Conservation (phyloP, 768 basidiomycete genomes). For the Calocera cornea region DNA sequence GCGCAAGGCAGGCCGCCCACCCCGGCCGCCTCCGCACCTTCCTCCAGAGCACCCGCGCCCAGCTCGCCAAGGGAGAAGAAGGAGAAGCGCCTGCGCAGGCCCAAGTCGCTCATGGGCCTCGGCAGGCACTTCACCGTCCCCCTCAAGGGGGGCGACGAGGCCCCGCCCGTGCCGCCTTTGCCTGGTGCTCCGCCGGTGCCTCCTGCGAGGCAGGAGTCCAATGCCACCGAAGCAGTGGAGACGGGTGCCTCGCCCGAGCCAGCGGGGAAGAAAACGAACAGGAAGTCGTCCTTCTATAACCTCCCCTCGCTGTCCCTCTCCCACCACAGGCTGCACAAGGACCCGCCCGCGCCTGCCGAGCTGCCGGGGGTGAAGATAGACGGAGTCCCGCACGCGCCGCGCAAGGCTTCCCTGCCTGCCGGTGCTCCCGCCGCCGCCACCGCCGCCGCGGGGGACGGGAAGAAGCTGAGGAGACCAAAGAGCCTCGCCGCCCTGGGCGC, state of each 20-base stretch:
- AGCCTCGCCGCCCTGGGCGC: background rate
- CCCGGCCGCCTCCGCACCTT: too few species aligned
- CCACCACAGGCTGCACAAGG: background rate
- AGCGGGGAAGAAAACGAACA: background rate
- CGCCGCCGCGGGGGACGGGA: background rate
- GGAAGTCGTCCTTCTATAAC: slow-evolving; percentile 1
- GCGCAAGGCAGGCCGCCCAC: background rate
- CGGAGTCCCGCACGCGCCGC: background rate
- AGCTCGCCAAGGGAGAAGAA: too few species aligned
- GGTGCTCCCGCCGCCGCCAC: too few species aligned
- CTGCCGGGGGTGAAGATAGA: slow-evolving; percentile 1
- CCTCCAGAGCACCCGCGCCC: too few species aligned
- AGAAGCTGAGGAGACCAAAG: slow-evolving; percentile 2
- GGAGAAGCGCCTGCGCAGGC: background rate
- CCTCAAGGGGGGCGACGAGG: background rate
- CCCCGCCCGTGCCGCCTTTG: background rate
- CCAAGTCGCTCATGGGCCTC: background rate
- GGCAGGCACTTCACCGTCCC: background rate
- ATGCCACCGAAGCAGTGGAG: background rate
- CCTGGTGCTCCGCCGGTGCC: background rate
- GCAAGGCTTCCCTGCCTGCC: background rate
- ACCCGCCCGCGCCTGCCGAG: background rate
- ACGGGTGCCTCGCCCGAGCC: background rate
- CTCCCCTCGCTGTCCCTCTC: background rate
- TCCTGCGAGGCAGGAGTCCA: too few species aligned